Conservation (phyloP, 1,284 basidiomycete species). For the Cerioporus squamosus region DNA sequence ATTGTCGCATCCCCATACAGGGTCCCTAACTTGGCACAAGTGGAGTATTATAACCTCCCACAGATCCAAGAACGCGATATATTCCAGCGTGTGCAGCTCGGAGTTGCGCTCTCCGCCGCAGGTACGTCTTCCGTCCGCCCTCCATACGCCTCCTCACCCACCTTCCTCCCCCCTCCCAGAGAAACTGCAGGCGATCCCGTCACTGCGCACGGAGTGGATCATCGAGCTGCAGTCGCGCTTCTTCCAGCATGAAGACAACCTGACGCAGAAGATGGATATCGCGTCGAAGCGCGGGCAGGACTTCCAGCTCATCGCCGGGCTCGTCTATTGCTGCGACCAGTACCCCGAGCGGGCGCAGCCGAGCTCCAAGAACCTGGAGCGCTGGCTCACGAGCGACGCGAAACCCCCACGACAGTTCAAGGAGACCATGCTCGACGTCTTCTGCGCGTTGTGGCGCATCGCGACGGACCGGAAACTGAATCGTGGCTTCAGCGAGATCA, state of each 20-base stretch:
- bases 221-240: constrained; percentile 54
- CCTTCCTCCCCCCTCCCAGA: constrained; percentile 47
- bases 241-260: constrained; percentile 54
- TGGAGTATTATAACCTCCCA: constrained; percentile 58
- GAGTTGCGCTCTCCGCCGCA: constrained; percentile 68
- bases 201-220: constrained; percentile 63
- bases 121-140: constrained; percentile 43
- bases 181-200: constrained; percentile 72
- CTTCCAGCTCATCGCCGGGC: constrained; percentile 69
- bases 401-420: constrained; percentile 52
- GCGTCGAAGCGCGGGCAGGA: constrained; percentile 67
- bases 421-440: constrained; percentile 48
- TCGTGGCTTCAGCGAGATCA: constrained; percentile 51
- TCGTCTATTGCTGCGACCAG: constrained; percentile 66
- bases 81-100: constrained; percentile 81
- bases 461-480: constrained; percentile 45
- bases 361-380: constrained; percentile 56
- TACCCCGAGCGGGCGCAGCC: constrained; percentile 53
- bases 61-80: constrained; percentile 64
- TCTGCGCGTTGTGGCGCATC: constrained; percentile 59
- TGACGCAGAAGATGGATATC: constrained; percentile 57
- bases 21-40: constrained; percentile 35
- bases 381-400: constrained; percentile 55
- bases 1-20: no score
- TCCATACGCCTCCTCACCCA: not conserved